A percentile compares a stretch with the other conserved stretches of the same genome.
Conservation (phyloP, 2,329 filamentous ascomycete genomes). For the Cladosporium sp. region DNA sequence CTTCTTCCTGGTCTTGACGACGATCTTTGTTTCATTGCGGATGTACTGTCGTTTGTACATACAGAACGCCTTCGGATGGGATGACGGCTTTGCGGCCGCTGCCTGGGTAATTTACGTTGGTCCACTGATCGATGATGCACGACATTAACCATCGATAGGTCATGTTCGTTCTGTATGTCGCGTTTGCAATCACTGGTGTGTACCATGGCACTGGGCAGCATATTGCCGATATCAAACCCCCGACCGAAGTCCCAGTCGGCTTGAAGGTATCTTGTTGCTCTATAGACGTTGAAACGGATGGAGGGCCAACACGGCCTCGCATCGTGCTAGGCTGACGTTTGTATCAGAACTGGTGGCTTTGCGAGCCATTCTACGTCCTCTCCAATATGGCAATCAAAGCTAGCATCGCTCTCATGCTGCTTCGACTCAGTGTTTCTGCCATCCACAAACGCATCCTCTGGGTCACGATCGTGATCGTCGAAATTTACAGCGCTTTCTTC, state of each 20-base stretch:
- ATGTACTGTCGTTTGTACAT: conserved; percentile 20
- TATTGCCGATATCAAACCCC: conserved; percentile 18
- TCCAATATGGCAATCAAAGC: conserved; percentile 28
- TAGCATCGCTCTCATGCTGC: conserved; percentile 24
- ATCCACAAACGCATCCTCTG: conserved; percentile 19
- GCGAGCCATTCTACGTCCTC: conserved; percentile 24
- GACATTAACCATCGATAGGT: conserved; percentile 2
- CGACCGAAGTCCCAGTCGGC: conserved; percentile 17
- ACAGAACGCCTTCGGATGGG: conserved; percentile 20
- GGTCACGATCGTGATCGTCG: conserved; percentile 19
- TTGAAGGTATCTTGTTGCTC: conserved; percentile 16
- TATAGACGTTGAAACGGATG: background rate
- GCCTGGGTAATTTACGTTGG: conserved; percentile 15
- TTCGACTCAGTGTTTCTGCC: conserved; percentile 20
- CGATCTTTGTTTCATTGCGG: conserved; percentile 19
- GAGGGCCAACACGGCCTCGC: background rate
- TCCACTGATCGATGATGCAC: background rate
- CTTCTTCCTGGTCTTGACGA: conserved; percentile 21
- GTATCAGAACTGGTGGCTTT: conserved; percentile 40
- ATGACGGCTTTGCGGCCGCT: conserved; percentile 17
- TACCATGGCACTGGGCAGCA: conserved; percentile 24
- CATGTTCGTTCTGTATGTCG: conserved; percentile 19
- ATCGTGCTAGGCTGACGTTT: background rate
- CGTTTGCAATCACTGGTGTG: conserved; percentile 19
- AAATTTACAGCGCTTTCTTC: conserved; percentile 23